Conservation (phyloP, 345 rosid species). For the Citrus medica region DNA sequence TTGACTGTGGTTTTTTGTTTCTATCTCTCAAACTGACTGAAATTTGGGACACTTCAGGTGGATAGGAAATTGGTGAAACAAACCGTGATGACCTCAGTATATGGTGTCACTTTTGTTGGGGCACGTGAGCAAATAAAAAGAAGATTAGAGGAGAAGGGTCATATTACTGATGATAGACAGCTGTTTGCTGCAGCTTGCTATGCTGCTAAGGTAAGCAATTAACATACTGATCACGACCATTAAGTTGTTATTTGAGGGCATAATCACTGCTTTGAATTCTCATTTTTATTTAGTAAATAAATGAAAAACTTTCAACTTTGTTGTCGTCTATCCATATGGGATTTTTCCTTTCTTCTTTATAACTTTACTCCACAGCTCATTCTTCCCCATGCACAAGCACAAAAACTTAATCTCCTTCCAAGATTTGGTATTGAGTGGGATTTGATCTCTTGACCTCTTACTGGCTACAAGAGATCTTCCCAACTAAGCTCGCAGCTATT, state of each 20-base stretch:
- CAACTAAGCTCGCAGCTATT: neutral
- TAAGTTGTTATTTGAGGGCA: slow-evolving; percentile 6
- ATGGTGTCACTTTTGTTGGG: slow-evolving; percentile 96
- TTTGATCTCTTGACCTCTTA: neutral
- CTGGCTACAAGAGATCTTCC: neutral
- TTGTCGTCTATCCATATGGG: neutral
- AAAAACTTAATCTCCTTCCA: neutral
- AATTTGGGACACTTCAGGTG: slow-evolving; percentile 58
- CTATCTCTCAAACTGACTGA: slow-evolving; percentile 4
- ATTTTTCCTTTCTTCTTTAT: neutral
- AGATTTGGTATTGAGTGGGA: neutral
- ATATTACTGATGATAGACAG: slow-evolving; percentile 72
- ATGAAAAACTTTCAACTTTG: neutral
- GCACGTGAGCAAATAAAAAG: slow-evolving; percentile 96
- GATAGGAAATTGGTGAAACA: slow-evolving; percentile 94
- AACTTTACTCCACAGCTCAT: neutral
- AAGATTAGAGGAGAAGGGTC: slow-evolving; percentile 91
- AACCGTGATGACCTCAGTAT: slow-evolving; percentile 99
- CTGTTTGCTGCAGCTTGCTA: slow-evolving; percentile 82
- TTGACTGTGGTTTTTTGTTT: slow-evolving; percentile 2
- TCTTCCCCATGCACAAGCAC: neutral
- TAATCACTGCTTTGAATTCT: neutral
- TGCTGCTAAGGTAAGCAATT: slow-evolving; percentile 78
- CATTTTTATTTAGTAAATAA: slow-evolving; percentile 8
- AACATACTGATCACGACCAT: neutral